Evolutionary conservation across 768 basidiomycete species (phyloP).

Genomic region (Galerina marginata): DNA sequence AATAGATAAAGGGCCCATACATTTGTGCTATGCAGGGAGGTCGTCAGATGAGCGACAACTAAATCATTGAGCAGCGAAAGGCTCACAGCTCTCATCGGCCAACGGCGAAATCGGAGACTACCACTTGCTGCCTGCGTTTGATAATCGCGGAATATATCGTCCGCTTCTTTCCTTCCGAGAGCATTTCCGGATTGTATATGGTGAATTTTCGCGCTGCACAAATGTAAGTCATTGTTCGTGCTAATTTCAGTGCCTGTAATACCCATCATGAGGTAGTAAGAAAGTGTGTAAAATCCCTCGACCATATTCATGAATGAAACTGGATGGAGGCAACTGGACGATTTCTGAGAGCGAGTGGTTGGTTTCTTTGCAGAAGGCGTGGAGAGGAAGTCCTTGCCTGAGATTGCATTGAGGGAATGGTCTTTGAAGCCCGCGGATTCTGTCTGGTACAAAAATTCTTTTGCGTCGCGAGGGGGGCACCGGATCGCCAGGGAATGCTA

Average conservation of each 20-base stretch:
- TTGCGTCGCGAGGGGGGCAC: conserved; percentile 36
- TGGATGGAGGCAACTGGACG: conserved; percentile 21
- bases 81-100: conserved; percentile 71
- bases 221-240: not conserved
- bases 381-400: conserved; percentile 29
- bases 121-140: conserved; percentile 67
- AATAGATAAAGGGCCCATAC: conserved; percentile 36
- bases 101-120: conserved; percentile 66
- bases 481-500: conserved; percentile 15
- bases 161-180: conserved; percentile 49
- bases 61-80: not conserved
- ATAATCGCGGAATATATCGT: conserved; percentile 66
- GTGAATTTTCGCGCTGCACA: conserved; percentile 65
- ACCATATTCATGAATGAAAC: conserved; percentile 26
- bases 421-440: conserved; percentile 36
- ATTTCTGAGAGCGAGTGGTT: conserved; percentile 33
- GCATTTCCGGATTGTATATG: conserved; percentile 51
- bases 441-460: conserved; percentile 39
- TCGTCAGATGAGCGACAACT: conserved; percentile 6
- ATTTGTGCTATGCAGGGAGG: conserved; percentile 62
- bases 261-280: conserved; percentile 53
- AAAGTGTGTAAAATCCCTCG: conserved; percentile 49
- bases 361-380: not conserved
- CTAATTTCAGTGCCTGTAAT: conserved; percentile 9
- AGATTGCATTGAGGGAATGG: conserved; percentile 34